These are phyloP conservation scores for Arthrobotrys entomopaga DNA, from an alignment of 2,329 filamentous ascomycete species.

Conservation along the genomic window DNA sequence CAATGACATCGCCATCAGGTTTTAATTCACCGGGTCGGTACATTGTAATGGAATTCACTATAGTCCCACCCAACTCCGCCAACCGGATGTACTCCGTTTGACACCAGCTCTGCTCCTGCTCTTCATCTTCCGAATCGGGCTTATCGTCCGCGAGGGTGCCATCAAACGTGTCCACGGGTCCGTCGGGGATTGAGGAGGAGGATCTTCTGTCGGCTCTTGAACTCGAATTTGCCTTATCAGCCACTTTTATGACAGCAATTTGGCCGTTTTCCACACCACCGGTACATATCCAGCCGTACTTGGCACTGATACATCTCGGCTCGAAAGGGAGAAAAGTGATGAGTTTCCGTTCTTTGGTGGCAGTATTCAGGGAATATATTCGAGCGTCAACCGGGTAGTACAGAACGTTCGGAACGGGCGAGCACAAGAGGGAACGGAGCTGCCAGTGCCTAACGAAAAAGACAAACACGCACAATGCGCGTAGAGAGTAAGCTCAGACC, in stretches of 20 bases:
- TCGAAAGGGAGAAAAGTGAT: slow-evolving; percentile 76
- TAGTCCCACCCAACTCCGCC: slow-evolving; percentile 69
- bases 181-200: slow-evolving; percentile 60
- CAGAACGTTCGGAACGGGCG: slow-evolving; percentile 77
- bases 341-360: slow-evolving; percentile 75
- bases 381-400: slow-evolving; percentile 84
- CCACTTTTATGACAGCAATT: slow-evolving; percentile 80
- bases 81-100: slow-evolving; percentile 51
- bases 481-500: too few species aligned
- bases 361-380: slow-evolving; percentile 77
- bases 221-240: slow-evolving; percentile 11
- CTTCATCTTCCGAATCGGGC: slow-evolving; percentile 30
- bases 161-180: slow-evolving; percentile 60
- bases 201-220: slow-evolving; percentile 34
- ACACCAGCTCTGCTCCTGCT: slow-evolving; percentile 32
- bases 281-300: slow-evolving; percentile 87
- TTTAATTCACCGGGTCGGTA: slow-evolving; percentile 67
- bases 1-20: slow-evolving; percentile 69
- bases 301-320: slow-evolving; percentile 86
- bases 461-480: not conserved
- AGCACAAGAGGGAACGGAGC: slow-evolving; percentile 88
- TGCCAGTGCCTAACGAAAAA: slow-evolving; percentile 76
- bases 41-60: slow-evolving; percentile 75
- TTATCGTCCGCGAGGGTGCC: slow-evolving; percentile 59
- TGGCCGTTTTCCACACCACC: slow-evolving; percentile 85